Base-by-base conservation (phyloP, 805 yeast species). In the Starmerella lactis-condensi region DNA sequence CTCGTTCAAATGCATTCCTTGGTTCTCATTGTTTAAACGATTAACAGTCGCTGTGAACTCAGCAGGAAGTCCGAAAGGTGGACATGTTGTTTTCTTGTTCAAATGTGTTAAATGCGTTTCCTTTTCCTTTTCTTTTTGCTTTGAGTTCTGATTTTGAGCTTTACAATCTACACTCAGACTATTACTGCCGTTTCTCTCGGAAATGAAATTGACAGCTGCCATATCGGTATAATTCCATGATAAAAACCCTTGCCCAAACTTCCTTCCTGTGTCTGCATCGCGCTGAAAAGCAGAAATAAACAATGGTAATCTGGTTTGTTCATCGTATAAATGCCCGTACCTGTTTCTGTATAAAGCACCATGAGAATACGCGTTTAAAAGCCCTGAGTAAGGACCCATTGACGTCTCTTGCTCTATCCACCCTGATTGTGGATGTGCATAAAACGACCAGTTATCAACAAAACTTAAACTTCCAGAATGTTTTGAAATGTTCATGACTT, bases 201-300 rank as follows among this genome's bases (percentile, higher is more conserved):
- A 42, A 16, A 46, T 38, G 22, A 39, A 29, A 21, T 42, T 39
- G 19, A 44, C 9, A 12, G 49, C 47, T 7, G 38, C 43, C 6
- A 37, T 28, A 17, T 36, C 44, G 10, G 47, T 44, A 33, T 42
- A 43, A 39, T 44, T 41, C 35, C 39, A 36, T 13, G 44, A 43
- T 15, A 46, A 26, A 35, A 48, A 46, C 11, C 53, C 53, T 30
- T 42, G 36, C 12, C 48, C 53, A 24, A 47, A 48, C 17, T 39
- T 30, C 27, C 47, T 44, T 9, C 44, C 53, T 10, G 53, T 46
- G 24, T 42, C 44, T 3, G 34, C 37, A 14, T 40, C 66, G 38
- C 81, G 60, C 36, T 63, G 61, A 27, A 65, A 62, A 30, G 65
- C 65, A 10, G 73, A 62, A 5, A 69, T 48, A 46, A 70, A 73